Evolutionary conservation across 768 basidiomycete species (phyloP).

Genomic region (Agaricus bisporus): DNA sequence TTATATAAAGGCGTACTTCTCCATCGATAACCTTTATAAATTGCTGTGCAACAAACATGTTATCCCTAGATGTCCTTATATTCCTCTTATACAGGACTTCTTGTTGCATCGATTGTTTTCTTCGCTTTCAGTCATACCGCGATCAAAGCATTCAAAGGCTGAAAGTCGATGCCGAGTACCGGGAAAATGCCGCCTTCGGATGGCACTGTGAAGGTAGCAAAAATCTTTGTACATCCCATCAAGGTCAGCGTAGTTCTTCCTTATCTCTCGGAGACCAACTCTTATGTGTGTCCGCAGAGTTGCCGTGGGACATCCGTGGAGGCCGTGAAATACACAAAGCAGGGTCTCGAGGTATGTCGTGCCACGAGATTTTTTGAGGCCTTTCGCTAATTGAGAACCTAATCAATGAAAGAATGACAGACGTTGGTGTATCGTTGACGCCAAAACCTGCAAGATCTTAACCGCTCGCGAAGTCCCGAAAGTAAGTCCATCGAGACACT

Average conservation of each 20-base stretch:
- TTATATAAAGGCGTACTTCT: no score
- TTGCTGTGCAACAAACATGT: no score
- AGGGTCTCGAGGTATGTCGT: conserved; percentile 55
- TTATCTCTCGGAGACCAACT: not conserved
- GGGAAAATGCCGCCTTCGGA: conserved; percentile 14
- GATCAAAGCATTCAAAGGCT: not conserved
- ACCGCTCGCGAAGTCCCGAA: conserved; percentile 64
- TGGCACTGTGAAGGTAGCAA: conserved; percentile 39
- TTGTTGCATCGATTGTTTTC: conserved; percentile 1
- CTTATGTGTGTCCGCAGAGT: conserved; percentile 37
- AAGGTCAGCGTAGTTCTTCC: conserved; percentile 37
- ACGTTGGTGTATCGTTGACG: conserved; percentile 64
- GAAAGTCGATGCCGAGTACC: not conserved
- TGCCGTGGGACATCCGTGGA: conserved; percentile 63
- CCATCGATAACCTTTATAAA: no score
- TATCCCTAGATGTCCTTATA: no score
- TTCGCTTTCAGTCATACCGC: conserved; percentile 4
- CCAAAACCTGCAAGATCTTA: conserved; percentile 43
- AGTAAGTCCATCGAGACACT: conserved; percentile 26
- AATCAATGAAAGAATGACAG: conserved; percentile 57
- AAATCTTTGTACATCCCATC: conserved; percentile 62
- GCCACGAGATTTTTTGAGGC: not conserved
- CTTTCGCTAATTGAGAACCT: not conserved
- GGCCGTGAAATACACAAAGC: conserved; percentile 46
- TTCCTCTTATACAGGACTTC: not conserved